A percentile compares a stretch with the other conserved stretches of the same genome.
phyloP scores from a whole-genome alignment of 129 eudicot genomes.

The Flaveria bidentis region DNA sequence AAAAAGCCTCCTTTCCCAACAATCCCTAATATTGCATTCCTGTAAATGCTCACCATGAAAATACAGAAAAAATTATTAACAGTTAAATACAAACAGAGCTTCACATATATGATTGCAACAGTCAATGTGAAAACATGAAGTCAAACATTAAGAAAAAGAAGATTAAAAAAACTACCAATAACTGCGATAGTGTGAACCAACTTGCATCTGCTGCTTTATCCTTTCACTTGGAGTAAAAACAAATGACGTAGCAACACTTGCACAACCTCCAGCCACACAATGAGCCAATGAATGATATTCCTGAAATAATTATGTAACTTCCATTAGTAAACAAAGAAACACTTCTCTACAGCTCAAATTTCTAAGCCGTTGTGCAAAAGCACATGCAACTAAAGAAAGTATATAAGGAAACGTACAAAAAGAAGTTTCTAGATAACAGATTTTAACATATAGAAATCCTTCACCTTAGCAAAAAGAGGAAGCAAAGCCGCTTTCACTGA shows the following conservation, averaged over 20 bases:
- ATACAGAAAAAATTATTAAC: neutral
- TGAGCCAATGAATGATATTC: slow-evolving; percentile 86
- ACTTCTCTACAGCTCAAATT: slow-evolving; percentile 2
- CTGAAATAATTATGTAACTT: slow-evolving; percentile 43
- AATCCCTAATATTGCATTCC: slow-evolving; percentile 70
- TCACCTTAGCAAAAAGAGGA: slow-evolving; percentile 85
- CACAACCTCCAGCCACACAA: slow-evolving; percentile 92
- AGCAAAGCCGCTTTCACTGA: slow-evolving; percentile 79
- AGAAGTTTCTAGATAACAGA: neutral
- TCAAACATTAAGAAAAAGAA: slow-evolving; percentile 22
- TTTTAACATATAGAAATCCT: neutral
- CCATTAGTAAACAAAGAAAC: slow-evolving; percentile 1
- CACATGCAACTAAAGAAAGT: neutral
- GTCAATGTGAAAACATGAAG: neutral
- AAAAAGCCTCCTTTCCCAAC: slow-evolving; percentile 70
- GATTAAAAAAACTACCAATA: slow-evolving; percentile 70
- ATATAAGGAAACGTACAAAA: neutral
- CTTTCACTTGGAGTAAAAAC: slow-evolving; percentile 96
- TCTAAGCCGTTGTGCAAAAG: neutral
- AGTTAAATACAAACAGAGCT: neutral
- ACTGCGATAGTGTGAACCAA: slow-evolving; percentile 71
- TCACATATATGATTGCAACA: slow-evolving; percentile 9
- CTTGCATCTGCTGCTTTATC: slow-evolving; percentile 98
- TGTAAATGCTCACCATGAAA: slow-evolving; percentile 25
- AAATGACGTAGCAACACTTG: slow-evolving; percentile 94